Percentiles rank a stretch among this genome's conserved stretches.
Evolutionary conservation across 176 grass and related monocot genomes (phyloP).

Genomic region (Raddia guianensis): DNA sequence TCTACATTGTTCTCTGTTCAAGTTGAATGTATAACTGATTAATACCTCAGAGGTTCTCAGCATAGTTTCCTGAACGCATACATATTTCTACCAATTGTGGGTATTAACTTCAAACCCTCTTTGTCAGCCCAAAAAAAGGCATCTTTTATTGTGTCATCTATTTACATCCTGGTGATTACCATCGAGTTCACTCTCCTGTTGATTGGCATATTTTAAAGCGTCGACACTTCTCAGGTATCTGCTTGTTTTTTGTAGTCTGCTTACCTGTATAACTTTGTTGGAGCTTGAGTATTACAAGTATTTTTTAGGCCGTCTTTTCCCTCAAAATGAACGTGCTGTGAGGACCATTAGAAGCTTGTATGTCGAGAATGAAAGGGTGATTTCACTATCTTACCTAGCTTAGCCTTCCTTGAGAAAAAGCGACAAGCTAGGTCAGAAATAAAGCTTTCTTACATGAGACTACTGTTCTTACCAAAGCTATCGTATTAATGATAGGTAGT

Average conservation of each 20-base stretch:
- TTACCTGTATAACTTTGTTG: slow-evolving; percentile 17
- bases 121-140: slow-evolving; percentile 68
- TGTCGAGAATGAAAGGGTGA: slow-evolving; percentile 89
- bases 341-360: slow-evolving; percentile 76
- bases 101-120: slow-evolving; percentile 24
- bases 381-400: slow-evolving; percentile 7
- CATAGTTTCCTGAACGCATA: neutral
- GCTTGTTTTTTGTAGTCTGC: slow-evolving; percentile 7
- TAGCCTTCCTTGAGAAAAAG: neutral
- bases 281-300: neutral
- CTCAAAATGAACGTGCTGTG: slow-evolving; percentile 72
- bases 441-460: neutral
- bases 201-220: slow-evolving; percentile 73
- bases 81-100: neutral
- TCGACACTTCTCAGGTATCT: slow-evolving; percentile 78
- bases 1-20: neutral
- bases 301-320: slow-evolving; percentile 61
- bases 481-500: slow-evolving; percentile 55
- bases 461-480: slow-evolving; percentile 7
- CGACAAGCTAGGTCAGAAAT: neutral
- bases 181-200: slow-evolving; percentile 75
- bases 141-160: slow-evolving; percentile 95
- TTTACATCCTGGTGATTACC: slow-evolving; percentile 84
- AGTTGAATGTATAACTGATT: slow-evolving; percentile 12
- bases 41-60: neutral